A percentile compares a stretch with the other conserved stretches of the same genome.
These are phyloP conservation scores for Fusarium sarcochroum DNA, from an alignment of 2,329 filamentous ascomycete genomes.

Conservation along the genomic window DNA sequence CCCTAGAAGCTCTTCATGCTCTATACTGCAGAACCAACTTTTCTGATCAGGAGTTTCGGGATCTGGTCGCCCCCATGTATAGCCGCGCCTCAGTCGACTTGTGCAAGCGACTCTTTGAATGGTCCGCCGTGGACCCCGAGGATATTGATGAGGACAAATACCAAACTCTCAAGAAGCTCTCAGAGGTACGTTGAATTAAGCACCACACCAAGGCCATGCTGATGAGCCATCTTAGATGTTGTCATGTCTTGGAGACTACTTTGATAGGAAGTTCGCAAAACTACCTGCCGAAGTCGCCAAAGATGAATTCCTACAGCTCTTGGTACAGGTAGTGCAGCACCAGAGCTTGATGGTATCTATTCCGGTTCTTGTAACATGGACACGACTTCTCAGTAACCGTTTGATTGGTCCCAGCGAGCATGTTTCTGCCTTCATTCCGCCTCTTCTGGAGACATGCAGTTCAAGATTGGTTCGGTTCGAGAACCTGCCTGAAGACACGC, in stretches of 20 bases:
- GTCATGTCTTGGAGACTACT: slow-evolving; percentile 85
- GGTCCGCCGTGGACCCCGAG: slow-evolving; percentile 83
- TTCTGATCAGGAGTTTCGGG: slow-evolving; percentile 81
- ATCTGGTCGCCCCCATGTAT: slow-evolving; percentile 85
- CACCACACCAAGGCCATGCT: background rate
- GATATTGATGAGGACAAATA: slow-evolving; percentile 95
- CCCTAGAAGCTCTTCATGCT: slow-evolving; percentile 86
- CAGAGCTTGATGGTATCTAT: slow-evolving; percentile 94
- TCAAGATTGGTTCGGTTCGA: slow-evolving; percentile 90
- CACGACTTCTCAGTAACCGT: slow-evolving; percentile 80
- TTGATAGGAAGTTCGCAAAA: slow-evolving; percentile 81
- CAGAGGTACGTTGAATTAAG: slow-evolving; percentile 74
- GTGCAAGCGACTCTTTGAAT: slow-evolving; percentile 81
- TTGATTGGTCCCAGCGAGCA: slow-evolving; percentile 75
- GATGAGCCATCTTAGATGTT: slow-evolving; percentile 71
- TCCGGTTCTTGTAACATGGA: slow-evolving; percentile 91
- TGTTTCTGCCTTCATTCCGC: slow-evolving; percentile 75
- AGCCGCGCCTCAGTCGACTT: slow-evolving; percentile 78
- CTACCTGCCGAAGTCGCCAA: slow-evolving; percentile 76
- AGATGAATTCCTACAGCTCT: slow-evolving; percentile 81
- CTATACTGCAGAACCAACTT: slow-evolving; percentile 83
- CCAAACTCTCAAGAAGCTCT: slow-evolving; percentile 91
- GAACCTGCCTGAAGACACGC: slow-evolving; percentile 83
- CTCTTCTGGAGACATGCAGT: slow-evolving; percentile 86
- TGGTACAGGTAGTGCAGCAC: slow-evolving; percentile 84